A percentile compares a stretch with the other conserved stretches of the same genome.
Conservation (phyloP, 2,329 filamentous ascomycete genomes). For the Talaromyces sp. region DNA sequence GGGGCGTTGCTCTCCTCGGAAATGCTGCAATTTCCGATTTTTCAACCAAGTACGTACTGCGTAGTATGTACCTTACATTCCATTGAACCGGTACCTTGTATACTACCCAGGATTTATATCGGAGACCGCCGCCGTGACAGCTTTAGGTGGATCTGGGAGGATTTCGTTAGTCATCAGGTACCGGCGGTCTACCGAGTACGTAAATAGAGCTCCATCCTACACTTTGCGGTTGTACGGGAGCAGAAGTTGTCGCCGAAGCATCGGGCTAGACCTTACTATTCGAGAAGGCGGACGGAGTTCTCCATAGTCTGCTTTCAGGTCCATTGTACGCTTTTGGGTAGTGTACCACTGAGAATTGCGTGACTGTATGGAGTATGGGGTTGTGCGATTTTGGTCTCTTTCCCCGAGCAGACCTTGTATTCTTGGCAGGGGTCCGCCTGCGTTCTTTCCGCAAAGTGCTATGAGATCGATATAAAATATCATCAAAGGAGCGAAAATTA, state of each 20-base stretch:
- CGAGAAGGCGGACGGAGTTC: neutral
- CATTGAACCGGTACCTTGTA: neutral
- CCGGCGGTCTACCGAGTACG: neutral
- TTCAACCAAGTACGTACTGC: neutral
- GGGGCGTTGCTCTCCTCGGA: neutral
- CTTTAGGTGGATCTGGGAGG: neutral
- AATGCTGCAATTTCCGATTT: neutral
- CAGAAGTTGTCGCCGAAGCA: neutral
- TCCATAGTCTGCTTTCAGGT: neutral
- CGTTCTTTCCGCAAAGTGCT: neutral
- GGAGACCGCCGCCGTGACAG: neutral
- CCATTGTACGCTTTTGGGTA: neutral
- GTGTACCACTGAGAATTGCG: neutral
- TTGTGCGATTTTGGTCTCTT: neutral
- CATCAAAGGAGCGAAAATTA: neutral
- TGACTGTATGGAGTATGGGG: neutral
- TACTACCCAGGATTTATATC: neutral
- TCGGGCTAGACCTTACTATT: constrained; percentile 15
- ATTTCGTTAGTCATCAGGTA: neutral
- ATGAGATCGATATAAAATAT: neutral
- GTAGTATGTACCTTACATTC: neutral
- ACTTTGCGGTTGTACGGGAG: neutral
- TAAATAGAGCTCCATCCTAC: neutral
- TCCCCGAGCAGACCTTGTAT: neutral
- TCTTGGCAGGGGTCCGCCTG: neutral